Percentiles rank a stretch among this genome's conserved stretches.
phyloP scores from a whole-genome alignment of 2,329 filamentous ascomycete genomes.

The Talaromyces sp. region DNA sequence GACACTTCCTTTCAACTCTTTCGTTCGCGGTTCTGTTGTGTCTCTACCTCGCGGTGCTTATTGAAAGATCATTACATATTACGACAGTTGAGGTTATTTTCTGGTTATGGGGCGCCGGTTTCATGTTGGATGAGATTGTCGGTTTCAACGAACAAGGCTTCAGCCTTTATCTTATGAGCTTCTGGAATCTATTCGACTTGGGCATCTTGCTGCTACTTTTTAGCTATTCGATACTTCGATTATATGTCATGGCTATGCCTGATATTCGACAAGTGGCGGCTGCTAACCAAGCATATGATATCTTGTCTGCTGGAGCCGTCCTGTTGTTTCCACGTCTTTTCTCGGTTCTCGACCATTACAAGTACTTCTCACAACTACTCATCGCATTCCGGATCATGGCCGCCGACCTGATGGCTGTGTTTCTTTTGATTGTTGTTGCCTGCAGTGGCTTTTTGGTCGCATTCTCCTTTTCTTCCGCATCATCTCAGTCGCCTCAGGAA shows the following conservation, averaged over 20 bases:
- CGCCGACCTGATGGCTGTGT: slow-evolving; percentile 78
- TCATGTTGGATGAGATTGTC: slow-evolving; percentile 93
- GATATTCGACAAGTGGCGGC: slow-evolving; percentile 65
- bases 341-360: slow-evolving; percentile 89
- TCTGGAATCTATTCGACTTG: slow-evolving; percentile 94
- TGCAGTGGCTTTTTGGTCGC: slow-evolving; percentile 96
- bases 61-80: slow-evolving; percentile 72
- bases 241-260: slow-evolving; percentile 81
- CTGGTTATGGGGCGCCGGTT: slow-evolving; percentile 97
- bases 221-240: slow-evolving; percentile 82
- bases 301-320: slow-evolving; percentile 87
- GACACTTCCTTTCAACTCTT: slow-evolving; percentile 82
- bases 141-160: slow-evolving; percentile 97
- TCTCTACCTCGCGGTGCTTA: slow-evolving; percentile 79
- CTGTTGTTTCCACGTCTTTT: slow-evolving; percentile 87
- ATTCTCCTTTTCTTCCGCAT: slow-evolving; percentile 77
- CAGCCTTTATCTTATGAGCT: slow-evolving; percentile 93
- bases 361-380: slow-evolving; percentile 90
- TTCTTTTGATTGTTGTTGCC: slow-evolving; percentile 77
- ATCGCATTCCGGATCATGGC: slow-evolving; percentile 96
- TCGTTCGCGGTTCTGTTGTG: slow-evolving; percentile 82
- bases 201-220: slow-evolving; percentile 83
- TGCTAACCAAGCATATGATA: slow-evolving; percentile 85
- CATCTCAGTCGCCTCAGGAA: slow-evolving; percentile 64
- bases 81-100: slow-evolving; percentile 83